phyloP scores from a whole-genome alignment of 139 green algal genomes.

The Chlamydomonas incerta region DNA sequence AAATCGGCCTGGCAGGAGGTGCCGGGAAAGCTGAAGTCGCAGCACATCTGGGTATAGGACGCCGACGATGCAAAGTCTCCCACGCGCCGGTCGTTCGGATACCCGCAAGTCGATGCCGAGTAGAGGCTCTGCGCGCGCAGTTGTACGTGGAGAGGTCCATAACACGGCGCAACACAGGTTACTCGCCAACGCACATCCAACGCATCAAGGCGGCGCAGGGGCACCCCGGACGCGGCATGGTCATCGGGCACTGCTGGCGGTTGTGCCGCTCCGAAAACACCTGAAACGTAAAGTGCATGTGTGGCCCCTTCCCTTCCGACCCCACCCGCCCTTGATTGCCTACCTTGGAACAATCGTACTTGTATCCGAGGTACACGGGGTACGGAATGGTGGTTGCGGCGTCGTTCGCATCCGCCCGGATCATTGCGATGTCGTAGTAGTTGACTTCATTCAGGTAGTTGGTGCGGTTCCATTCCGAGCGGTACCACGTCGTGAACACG shows the following conservation, averaged over 20 bases:
- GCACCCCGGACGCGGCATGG: too few relatives aligned
- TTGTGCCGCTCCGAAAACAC: too few relatives aligned
- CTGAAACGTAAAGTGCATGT: too few relatives aligned
- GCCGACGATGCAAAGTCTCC: not conserved
- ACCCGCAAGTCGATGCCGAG: conserved; percentile 2
- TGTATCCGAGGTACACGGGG: conserved; percentile 19
- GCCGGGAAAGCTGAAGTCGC: conserved; percentile 3
- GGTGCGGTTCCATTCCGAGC: not conserved
- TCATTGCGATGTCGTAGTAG: conserved; percentile 38
- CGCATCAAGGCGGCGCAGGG: too few relatives aligned
- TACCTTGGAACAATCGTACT: conserved; percentile 29
- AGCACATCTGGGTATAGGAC: not conserved
- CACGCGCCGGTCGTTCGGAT: not conserved
- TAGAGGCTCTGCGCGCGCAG: conserved; percentile 1
- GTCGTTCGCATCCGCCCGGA: not conserved
- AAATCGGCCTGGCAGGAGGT: not conserved
- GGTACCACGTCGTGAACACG: conserved; percentile 6
- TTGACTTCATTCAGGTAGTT: not conserved
- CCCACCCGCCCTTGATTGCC: too few relatives aligned
- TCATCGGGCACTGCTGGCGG: too few relatives aligned
- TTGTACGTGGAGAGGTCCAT: too few relatives aligned
- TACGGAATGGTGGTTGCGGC: not conserved
- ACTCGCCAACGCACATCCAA: too few relatives aligned
- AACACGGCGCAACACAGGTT: not conserved
- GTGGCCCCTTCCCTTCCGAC: too few relatives aligned